Conservation (phyloP, 108 stramenopile species). For the Craspedostauros australis region DNA sequence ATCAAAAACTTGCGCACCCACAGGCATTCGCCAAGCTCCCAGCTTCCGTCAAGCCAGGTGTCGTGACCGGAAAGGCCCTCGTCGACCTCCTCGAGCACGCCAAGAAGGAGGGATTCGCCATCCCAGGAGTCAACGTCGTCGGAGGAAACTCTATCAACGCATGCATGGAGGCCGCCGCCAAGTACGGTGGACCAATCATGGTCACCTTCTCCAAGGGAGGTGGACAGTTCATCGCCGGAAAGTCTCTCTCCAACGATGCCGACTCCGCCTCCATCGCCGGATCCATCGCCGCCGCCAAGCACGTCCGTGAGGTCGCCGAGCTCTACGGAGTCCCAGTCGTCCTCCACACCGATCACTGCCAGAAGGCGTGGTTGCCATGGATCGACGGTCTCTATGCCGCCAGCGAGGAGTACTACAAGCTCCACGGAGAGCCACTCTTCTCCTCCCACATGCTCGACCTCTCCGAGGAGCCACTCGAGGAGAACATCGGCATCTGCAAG, state of each 20-base stretch:
- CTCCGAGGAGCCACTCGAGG: slow-evolving; percentile 93
- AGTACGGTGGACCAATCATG: slow-evolving; percentile 89
- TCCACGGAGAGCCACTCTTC: slow-evolving; percentile 88
- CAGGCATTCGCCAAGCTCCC: slow-evolving; percentile 85
- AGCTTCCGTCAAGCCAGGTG: slow-evolving; percentile 84
- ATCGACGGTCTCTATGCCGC: slow-evolving; percentile 91
- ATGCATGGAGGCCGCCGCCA: slow-evolving; percentile 91
- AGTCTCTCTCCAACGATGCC: slow-evolving; percentile 77
- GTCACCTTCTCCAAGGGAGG: slow-evolving; percentile 94
- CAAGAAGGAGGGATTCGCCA: slow-evolving; percentile 85
- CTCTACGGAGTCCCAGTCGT: slow-evolving; percentile 93
- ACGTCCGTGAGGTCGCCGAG: slow-evolving; percentile 92
- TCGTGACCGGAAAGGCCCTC: slow-evolving; percentile 85
- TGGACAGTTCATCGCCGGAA: slow-evolving; percentile 91
- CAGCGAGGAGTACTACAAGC: slow-evolving; percentile 82
- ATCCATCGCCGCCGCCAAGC: slow-evolving; percentile 85
- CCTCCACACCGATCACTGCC: slow-evolving; percentile 96
- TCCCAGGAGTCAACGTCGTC: slow-evolving; percentile 93
- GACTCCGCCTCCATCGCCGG: slow-evolving; percentile 89
- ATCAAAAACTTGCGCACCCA: too few relatives aligned
- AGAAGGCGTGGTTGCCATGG: slow-evolving; percentile 93
- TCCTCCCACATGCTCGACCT: slow-evolving; percentile 97
- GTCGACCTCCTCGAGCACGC: slow-evolving; percentile 81
- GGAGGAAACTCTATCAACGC: slow-evolving; percentile 89
- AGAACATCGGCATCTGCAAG: slow-evolving; percentile 96